Evolutionary conservation across 2,329 filamentous ascomycete species (phyloP).

Genomic region (Trichoderma atroviride): DNA sequence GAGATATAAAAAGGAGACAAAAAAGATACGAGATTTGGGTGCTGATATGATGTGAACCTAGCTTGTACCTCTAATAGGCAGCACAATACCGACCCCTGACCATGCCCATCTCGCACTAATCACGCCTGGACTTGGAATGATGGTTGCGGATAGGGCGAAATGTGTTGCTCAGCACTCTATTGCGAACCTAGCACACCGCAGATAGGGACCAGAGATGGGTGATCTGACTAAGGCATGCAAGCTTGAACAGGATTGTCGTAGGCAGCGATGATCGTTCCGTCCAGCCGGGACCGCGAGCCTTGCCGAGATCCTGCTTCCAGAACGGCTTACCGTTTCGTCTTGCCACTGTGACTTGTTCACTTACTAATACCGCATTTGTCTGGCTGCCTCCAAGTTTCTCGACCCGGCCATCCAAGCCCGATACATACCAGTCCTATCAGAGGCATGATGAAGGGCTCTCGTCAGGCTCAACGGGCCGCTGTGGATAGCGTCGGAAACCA

Average conservation of each 20-base stretch:
- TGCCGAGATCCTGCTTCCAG: neutral
- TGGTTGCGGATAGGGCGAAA: neutral
- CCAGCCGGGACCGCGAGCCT: slow-evolving; percentile 1
- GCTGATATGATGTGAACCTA: neutral
- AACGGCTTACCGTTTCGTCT: neutral
- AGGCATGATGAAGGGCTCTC: neutral
- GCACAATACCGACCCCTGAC: neutral
- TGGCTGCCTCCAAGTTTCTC: neutral
- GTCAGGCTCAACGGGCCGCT: neutral
- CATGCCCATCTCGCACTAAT: neutral
- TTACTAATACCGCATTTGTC: neutral
- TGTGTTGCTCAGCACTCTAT: neutral
- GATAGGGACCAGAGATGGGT: neutral
- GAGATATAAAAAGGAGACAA: neutral
- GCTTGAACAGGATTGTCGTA: slow-evolving; percentile 1
- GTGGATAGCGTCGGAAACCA: neutral
- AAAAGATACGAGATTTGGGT: neutral
- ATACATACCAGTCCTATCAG: too few species aligned
- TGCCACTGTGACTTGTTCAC: neutral
- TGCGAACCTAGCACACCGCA: neutral
- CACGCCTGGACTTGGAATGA: neutral
- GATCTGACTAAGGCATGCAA: slow-evolving; percentile 20
- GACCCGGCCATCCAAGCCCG: neutral
- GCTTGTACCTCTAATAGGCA: neutral
- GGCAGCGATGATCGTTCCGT: slow-evolving; percentile 15